phyloP scores from a whole-genome alignment of 2,329 filamentous ascomycete species.

The Zalaria sp. region DNA sequence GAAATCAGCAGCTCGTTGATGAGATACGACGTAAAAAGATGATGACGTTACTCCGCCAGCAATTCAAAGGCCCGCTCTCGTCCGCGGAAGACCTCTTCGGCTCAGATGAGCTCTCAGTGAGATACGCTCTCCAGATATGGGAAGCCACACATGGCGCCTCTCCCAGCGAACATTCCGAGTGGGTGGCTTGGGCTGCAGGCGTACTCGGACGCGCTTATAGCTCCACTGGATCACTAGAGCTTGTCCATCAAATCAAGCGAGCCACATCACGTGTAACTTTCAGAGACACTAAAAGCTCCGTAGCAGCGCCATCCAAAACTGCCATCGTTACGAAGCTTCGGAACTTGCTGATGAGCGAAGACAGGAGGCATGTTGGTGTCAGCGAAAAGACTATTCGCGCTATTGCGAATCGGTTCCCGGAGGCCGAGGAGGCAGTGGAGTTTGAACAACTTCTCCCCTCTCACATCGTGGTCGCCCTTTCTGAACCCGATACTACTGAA shows the following conservation, averaged over 20 bases:
- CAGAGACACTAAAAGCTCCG: not conserved
- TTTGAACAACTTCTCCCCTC: slow-evolving; percentile 16
- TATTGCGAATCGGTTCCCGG: slow-evolving; percentile 9
- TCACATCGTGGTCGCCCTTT: slow-evolving; percentile 11
- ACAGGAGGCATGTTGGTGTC: slow-evolving; percentile 26
- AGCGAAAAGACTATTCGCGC: slow-evolving; percentile 25
- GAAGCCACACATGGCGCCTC: slow-evolving; percentile 14
- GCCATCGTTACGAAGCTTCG: slow-evolving; percentile 1
- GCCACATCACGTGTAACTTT: not conserved
- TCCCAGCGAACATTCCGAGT: slow-evolving; percentile 31
- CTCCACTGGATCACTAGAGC: slow-evolving; percentile 21
- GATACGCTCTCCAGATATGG: slow-evolving; percentile 55
- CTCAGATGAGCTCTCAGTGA: slow-evolving; percentile 47
- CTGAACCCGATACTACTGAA: not conserved
- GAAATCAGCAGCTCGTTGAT: slow-evolving; percentile 51
- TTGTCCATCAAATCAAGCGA: slow-evolving; percentile 14
- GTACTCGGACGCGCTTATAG: slow-evolving; percentile 76
- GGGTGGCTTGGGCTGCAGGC: slow-evolving; percentile 72
- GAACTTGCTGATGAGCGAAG: slow-evolving; percentile 14
- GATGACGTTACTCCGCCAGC: slow-evolving; percentile 57
- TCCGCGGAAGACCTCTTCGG: slow-evolving; percentile 54
- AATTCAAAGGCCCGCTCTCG: slow-evolving; percentile 51
- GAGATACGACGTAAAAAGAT: slow-evolving; percentile 54
- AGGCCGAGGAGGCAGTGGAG: slow-evolving; percentile 7
- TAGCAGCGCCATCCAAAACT: not conserved